These are phyloP conservation scores for Russula sp. DNA, from an alignment of 768 basidiomycete genomes.

Conservation along the genomic window DNA sequence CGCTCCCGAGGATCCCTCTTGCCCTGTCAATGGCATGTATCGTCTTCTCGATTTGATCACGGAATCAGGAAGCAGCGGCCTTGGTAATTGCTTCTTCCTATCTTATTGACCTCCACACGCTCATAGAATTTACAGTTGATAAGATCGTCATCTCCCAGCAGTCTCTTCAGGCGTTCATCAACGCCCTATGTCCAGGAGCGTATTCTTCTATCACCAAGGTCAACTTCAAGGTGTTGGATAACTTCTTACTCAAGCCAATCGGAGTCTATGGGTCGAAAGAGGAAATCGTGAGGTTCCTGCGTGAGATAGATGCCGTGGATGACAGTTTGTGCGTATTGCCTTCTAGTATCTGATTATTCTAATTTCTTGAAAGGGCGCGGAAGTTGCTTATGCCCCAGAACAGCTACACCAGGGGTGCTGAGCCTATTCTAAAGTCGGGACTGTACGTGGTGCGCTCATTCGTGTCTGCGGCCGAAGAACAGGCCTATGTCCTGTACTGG, in stretches of 20 bases:
- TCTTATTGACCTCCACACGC: not conserved
- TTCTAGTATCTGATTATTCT: not conserved
- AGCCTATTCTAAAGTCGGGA: slow-evolving; percentile 39
- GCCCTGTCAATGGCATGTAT: slow-evolving; percentile 40
- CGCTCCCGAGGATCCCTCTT: slow-evolving; percentile 4
- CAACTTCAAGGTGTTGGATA: slow-evolving; percentile 47
- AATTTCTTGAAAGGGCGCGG: slow-evolving; percentile 17
- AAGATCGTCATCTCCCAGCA: slow-evolving; percentile 55
- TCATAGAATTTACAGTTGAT: slow-evolving; percentile 36
- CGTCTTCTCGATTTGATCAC: slow-evolving; percentile 47
- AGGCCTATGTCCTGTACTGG: slow-evolving; percentile 51
- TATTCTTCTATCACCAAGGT: slow-evolving; percentile 49
- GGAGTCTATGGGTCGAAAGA: slow-evolving; percentile 52
- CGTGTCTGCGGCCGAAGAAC: slow-evolving; percentile 21
- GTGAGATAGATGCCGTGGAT: slow-evolving; percentile 32
- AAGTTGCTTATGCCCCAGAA: slow-evolving; percentile 19
- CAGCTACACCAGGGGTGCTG: slow-evolving; percentile 19
- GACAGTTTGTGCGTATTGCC: slow-evolving; percentile 33
- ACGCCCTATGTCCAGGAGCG: slow-evolving; percentile 42
- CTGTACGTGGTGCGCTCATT: slow-evolving; percentile 37
- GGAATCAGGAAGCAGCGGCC: slow-evolving; percentile 43
- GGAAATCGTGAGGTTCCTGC: slow-evolving; percentile 42
- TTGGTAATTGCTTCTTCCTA: slow-evolving; percentile 33
- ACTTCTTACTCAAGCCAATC: slow-evolving; percentile 38
- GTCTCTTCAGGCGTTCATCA: slow-evolving; percentile 42